A percentile compares a stretch with the other conserved stretches of the same genome.
Conservation (phyloP, 768 basidiomycete genomes). For the Suillus subaureus region DNA sequence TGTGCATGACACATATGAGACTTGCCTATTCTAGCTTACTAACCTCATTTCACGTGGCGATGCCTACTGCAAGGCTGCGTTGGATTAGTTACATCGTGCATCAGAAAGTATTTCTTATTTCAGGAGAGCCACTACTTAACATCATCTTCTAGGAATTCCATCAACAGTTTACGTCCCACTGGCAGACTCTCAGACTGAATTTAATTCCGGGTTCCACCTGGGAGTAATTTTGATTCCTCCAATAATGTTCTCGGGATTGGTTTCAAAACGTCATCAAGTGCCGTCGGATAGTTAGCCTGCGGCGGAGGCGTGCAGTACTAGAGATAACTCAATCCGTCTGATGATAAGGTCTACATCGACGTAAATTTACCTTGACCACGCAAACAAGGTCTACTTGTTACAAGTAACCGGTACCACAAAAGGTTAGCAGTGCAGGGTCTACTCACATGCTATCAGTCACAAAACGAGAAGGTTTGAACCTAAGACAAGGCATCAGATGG, state of each 20-base stretch:
- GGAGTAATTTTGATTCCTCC: too few species aligned
- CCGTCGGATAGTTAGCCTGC: background rate
- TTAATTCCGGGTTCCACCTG: too few species aligned
- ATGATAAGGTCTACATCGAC: background rate
- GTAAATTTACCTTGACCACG: background rate
- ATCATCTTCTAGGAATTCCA: too few species aligned
- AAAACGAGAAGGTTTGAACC: constrained; percentile 14
- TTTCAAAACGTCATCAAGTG: background rate
- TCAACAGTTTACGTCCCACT: too few species aligned
- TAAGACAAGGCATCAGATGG: background rate
- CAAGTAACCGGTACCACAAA: constrained; percentile 22
- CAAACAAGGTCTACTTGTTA: constrained; percentile 20
- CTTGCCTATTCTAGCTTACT: background rate
- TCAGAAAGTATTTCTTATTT: too few species aligned
- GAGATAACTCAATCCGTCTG: background rate
- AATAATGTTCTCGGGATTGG: background rate
- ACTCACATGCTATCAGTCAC: constrained; percentile 24
- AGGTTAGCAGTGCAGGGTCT: constrained; percentile 6
- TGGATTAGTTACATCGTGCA: too few species aligned
- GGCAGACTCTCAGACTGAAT: too few species aligned
- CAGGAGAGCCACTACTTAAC: too few species aligned
- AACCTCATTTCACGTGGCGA: too few species aligned
- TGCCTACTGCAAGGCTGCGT: too few species aligned
- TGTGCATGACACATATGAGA: background rate
- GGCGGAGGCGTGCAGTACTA: background rate